Evolutionary conservation across 805 yeast species (phyloP), one percentile per base, ranked within the genome.

Genomic region (Kodamaea lidongshanica): DNA sequence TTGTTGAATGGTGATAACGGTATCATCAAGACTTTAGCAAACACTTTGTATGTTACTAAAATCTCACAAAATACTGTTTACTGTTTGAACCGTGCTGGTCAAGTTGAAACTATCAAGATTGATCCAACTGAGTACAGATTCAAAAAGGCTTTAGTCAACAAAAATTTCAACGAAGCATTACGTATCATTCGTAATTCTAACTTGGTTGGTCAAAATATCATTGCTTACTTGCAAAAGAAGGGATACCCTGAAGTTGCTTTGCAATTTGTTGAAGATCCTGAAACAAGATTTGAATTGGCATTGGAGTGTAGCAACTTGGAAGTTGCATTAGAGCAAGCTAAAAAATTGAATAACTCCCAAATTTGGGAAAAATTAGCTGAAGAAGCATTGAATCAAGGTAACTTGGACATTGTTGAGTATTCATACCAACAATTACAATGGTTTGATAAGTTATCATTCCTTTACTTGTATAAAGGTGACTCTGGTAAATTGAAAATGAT

Each of bases 101-200:
- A 77, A 48, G 88, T 86, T 33, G 88, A 85, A 52, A 71, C 74
- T 25, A 55, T 87, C 33, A 54, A 67, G 17, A 86, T 94, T 44
- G 98, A 92, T 54, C 96, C 97, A 23, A 89, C 97, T 19, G 99
- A 92, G 63, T 92, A 84, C 65, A 74, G 96, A 48, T 92, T 92
- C 73, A 92, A 92, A 67, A 81, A 78, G 51, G 95, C 98, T 6
- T 67, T 92, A 44, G 81, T 89, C 23, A 85, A 80, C 64, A 81
- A 79, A 54, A 86, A 92, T 57, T 89, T 86, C 64, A 76, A 75
- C 43, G 98, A 92, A 60, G 97, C 92, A 12, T 70, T 88, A 43
- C 74, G 95, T 44, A 76, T 92, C 44, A 92, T 92, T 57, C 79
- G 77, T 50, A 77, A 72, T 35, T 88, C 97, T 13, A 87, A 84